Percentiles rank a stretch among this genome's conserved stretches.
These are phyloP conservation scores for Lathyrus sativus DNA, from an alignment of 306 rosid genomes.

Conservation along the genomic window DNA sequence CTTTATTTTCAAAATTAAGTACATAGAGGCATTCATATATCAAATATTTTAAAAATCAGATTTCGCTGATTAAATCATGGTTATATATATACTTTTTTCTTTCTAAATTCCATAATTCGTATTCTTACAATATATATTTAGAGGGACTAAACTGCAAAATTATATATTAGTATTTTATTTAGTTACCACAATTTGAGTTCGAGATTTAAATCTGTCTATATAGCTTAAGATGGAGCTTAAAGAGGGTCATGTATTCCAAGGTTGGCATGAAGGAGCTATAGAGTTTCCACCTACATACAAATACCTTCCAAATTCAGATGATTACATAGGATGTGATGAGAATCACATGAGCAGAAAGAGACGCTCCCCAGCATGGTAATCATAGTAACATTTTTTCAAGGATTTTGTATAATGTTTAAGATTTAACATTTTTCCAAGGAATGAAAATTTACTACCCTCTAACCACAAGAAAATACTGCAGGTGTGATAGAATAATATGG, in stretches of 20 bases:
- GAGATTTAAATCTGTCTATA: slow-evolving; percentile 37
- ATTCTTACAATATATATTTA: no score
- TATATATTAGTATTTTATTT: not conserved
- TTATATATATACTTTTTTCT: no score
- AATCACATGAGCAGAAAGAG: slow-evolving; percentile 43
- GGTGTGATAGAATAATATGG: slow-evolving; percentile 65
- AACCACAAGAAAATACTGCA: slow-evolving; percentile 31
- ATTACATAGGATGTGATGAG: slow-evolving; percentile 48
- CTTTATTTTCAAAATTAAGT: no score
- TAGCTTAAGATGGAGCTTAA: slow-evolving; percentile 70
- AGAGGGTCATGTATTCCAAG: slow-evolving; percentile 66
- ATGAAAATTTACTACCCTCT: not conserved
- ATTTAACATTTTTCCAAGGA: slow-evolving; percentile 18
- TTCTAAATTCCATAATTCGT: no score
- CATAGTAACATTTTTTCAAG: slow-evolving; percentile 19
- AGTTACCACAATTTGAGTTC: not conserved
- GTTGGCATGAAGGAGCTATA: slow-evolving; percentile 85
- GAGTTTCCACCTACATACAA: slow-evolving; percentile 90
- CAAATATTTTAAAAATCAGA: no score
- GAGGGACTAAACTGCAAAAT: not conserved
- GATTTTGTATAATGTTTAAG: not conserved
- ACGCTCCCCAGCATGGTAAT: slow-evolving; percentile 89
- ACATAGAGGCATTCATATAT: no score
- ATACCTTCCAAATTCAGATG: slow-evolving; percentile 62
- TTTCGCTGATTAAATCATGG: no score